These are phyloP conservation scores for Eruca vesicaria DNA, from an alignment of 441 rosid species.

Conservation along the genomic window DNA sequence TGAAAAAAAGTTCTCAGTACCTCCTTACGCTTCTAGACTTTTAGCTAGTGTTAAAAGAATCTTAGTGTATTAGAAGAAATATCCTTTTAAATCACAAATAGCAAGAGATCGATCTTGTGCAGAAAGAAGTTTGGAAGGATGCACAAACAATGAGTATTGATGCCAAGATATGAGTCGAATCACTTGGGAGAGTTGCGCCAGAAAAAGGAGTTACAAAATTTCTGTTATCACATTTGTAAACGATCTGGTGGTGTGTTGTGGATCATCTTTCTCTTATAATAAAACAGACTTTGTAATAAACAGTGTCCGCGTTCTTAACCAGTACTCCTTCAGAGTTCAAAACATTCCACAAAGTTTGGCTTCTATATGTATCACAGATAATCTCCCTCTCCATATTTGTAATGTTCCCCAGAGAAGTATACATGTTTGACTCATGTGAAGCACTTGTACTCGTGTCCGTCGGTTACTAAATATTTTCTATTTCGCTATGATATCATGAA, in stretches of 20 bases:
- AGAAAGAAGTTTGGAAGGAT: constrained; percentile 7
- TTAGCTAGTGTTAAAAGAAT: constrained; percentile 15
- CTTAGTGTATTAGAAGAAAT: constrained; percentile 1
- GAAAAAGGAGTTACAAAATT: not conserved
- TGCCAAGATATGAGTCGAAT: not conserved
- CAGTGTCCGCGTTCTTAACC: too few relatives aligned
- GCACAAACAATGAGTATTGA: constrained; percentile 21
- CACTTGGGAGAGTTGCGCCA: not conserved
- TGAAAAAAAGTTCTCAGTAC: not conserved
- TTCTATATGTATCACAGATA: too few relatives aligned
- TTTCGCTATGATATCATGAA: too few relatives aligned
- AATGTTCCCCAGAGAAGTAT: too few relatives aligned
- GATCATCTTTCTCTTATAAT: not conserved
- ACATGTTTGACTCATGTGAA: too few relatives aligned
- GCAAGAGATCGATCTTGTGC: constrained; percentile 12
- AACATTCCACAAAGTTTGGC: too few relatives aligned
- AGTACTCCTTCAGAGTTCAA: too few relatives aligned
- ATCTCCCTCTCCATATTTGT: too few relatives aligned
- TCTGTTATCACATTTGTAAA: not conserved
- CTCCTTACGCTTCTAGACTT: constrained; percentile 22
- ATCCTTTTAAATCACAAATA: constrained; percentile 10
- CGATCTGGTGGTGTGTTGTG: not conserved
- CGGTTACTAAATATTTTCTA: too few relatives aligned
- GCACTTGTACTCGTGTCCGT: too few relatives aligned
- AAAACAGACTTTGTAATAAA: too few relatives aligned